Evolutionary conservation across 2,329 filamentous ascomycete genomes (phyloP).

Genomic region (Metarhizium guizhouense): DNA sequence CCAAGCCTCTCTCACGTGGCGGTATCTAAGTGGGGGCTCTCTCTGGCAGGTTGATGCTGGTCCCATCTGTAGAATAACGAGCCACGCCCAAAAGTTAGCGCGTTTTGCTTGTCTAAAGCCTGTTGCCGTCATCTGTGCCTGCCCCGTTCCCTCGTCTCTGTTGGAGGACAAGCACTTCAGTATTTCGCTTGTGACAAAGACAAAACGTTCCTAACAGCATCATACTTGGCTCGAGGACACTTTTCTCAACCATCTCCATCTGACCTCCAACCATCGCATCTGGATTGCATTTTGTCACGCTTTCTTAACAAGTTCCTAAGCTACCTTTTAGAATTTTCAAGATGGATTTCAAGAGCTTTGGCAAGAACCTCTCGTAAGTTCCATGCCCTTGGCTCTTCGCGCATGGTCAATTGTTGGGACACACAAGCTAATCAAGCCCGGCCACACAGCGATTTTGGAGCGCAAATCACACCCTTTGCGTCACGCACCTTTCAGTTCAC

Average conservation of each 20-base stretch:
- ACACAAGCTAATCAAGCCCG: constrained; percentile 12
- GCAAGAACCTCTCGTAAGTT: constrained; percentile 46
- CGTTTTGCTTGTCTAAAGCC: no score
- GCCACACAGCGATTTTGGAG: constrained; percentile 50
- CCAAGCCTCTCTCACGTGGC: no score
- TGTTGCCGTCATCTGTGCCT: no score
- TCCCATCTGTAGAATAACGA: background rate
- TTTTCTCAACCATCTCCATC: background rate
- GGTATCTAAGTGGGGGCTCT: no score
- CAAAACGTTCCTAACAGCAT: background rate
- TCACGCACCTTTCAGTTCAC: constrained; percentile 94
- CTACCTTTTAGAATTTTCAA: constrained; percentile 8
- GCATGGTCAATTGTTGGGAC: constrained; percentile 1
- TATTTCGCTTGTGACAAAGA: constrained; percentile 22
- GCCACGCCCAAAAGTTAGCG: no score
- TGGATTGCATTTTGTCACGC: background rate
- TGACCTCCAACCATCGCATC: background rate
- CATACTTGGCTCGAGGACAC: background rate
- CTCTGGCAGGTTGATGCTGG: no score
- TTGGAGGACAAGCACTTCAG: background rate
- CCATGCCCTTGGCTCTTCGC: background rate
- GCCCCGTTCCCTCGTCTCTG: constrained; percentile 12
- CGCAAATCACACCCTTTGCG: constrained; percentile 84
- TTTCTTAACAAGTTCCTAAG: background rate
- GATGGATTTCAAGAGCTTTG: constrained; percentile 53